Base-by-base conservation (phyloP, 805 yeast species). In the Saturnispora sekii region DNA sequence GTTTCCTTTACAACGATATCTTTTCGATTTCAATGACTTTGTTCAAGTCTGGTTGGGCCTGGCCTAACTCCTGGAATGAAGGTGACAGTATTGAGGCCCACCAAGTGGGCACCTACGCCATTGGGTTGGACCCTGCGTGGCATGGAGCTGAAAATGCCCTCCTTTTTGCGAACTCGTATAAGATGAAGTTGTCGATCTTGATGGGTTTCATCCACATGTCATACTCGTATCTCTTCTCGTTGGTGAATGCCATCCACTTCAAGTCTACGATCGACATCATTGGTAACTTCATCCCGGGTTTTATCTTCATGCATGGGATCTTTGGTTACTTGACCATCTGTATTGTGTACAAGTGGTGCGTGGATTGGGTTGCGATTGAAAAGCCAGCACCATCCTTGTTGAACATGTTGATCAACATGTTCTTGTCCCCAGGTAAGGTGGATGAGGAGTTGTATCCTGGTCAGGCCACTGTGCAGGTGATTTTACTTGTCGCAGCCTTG, bases 141-240 rank as follows among this genome's bases (percentile, higher is more conserved):
- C 99, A 93, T 64, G 96, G 97, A 14, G 75, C 97, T 35, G 98
- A 93, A 54, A 93, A 93, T 67, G 80, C 81, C 42, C 72, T 93
- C 56, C 66, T 94, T 47, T 93, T 93, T 66, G 77, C 95, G 41
- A 93, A 93, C 68, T 89, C 97, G 2, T 93, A 86, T 69, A 93
- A 93, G 72, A 93, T 93, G 99, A 93, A 93, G 64, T 71, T 93
- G 49, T 88, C 97, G 2, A 82, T 93, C 46, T 71, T 93, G 53
- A 83, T 93, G 89, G 99, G 99, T 4, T 90, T 82, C 65, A 65
- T 75, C 39, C 99, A 93, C 67, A 93, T 93, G 99, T 68, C 89
- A 10, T 93, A 90, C 66, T 85, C 96, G 4, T 82, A 78, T 59
- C 62, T 78, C 63, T 88, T 89, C 59, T 87, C 97, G 16, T 73